These are phyloP conservation scores for Ophiostoma montium DNA, from an alignment of 2,329 filamentous ascomycete species.

Conservation along the genomic window DNA sequence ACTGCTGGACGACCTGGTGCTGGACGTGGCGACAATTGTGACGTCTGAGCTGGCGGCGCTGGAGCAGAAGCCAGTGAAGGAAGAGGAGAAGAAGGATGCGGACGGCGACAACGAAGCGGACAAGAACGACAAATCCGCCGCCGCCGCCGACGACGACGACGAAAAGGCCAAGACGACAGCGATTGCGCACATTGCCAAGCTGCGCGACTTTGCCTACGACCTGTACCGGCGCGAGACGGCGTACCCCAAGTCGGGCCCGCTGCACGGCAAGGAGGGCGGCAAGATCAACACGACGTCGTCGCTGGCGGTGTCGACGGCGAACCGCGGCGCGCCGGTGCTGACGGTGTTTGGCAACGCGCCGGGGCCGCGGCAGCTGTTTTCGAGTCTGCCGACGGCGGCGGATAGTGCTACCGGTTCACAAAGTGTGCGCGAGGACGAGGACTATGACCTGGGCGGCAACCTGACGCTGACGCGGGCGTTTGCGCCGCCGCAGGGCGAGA, in stretches of 20 bases:
- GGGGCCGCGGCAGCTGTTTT: constrained; percentile 67
- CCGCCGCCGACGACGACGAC: not conserved
- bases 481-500: constrained; percentile 31
- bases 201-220: constrained; percentile 48
- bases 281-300: not conserved
- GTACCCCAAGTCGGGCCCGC: constrained; percentile 28
- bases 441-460: constrained; percentile 18
- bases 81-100: not conserved
- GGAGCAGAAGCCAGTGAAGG: constrained; percentile 14
- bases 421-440: constrained; percentile 19
- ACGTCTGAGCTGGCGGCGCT: constrained; percentile 31
- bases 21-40: constrained; percentile 30
- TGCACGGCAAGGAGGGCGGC: constrained; percentile 2
- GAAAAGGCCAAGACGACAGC: constrained; percentile 20
- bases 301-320: constrained; percentile 15
- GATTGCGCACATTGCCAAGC: constrained; percentile 34
- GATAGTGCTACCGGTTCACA: constrained; percentile 24
- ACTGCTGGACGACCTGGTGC: constrained; percentile 50
- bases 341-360: constrained; percentile 66
- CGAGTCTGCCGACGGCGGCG: constrained; percentile 51
- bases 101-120: not conserved
- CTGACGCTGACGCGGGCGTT: constrained; percentile 54
- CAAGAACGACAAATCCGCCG: not conserved
- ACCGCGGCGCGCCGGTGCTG: constrained; percentile 41
- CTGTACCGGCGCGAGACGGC: constrained; percentile 48